phyloP scores from a whole-genome alignment of 441 rosid species.

The Pelargonium australe region DNA sequence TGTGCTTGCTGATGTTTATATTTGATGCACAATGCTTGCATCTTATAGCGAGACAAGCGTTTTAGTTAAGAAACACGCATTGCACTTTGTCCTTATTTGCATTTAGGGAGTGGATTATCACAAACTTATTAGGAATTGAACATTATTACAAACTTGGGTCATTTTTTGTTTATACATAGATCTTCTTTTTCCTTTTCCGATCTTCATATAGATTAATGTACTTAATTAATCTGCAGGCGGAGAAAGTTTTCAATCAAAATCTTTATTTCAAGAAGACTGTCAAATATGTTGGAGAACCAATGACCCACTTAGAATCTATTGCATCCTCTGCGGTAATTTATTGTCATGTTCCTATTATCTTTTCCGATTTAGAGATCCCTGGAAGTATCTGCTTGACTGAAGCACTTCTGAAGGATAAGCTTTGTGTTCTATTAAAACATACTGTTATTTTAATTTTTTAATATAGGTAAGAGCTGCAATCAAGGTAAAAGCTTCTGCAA shows the following conservation, averaged over 20 bases:
- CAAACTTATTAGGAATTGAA: background rate
- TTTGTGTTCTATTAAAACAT: background rate
- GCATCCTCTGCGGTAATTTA: conserved; percentile 41
- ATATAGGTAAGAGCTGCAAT: conserved; percentile 59
- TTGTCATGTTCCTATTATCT: background rate
- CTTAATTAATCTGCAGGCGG: conserved; percentile 34
- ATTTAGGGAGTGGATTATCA: background rate
- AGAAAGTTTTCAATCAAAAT: conserved; percentile 45
- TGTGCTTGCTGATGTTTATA: too few species aligned
- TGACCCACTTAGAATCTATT: conserved; percentile 46
- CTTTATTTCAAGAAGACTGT: conserved; percentile 39
- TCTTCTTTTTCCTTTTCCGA: background rate
- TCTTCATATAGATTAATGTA: background rate
- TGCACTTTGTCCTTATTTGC: background rate
- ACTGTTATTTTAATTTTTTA: background rate
- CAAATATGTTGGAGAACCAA: conserved; percentile 44
- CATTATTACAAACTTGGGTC: background rate
- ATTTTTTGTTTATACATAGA: background rate
- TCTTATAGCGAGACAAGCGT: background rate
- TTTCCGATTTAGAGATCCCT: background rate
- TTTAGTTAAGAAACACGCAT: background rate
- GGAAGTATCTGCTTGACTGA: conserved; percentile 9
- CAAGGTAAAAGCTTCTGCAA: conserved; percentile 60
- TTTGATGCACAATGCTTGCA: background rate
- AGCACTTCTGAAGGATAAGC: conserved; percentile 7